Base-by-base conservation (phyloP, 1,139 yeast species). In the Saccharomyces hybrid region DNA sequence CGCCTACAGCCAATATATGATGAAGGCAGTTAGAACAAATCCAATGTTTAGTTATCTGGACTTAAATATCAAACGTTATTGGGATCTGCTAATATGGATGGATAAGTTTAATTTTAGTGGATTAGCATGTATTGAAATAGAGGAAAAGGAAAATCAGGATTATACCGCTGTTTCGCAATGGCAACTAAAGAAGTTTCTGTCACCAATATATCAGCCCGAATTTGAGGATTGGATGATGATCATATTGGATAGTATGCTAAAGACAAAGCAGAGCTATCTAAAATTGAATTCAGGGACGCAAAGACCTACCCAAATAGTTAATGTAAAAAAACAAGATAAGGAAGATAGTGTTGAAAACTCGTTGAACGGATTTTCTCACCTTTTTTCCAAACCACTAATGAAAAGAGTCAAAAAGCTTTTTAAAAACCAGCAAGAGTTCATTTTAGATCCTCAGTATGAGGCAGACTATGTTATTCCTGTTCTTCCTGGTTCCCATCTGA, bases 21-120 rank as follows among this genome's bases (percentile, higher is more conserved):
- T 88, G 49, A 86, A 88, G 61, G 83, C 95, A 1, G 82, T 91
- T 5, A 77, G 97, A 62, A 78, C 89, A 1, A 87, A 84, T 63
- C 95, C 96, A 0, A 71, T 90, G 59, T 93, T 93, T 71, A 83
- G 86, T 62, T 90, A 84, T 68, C 73, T 95, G 62, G 97, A 91
- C 62, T 73, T 95, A 62, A 74, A 75, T 31, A 85, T 93, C 50
- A 78, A 78, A 14, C 83, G 83, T 62, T 91, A 89, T 66, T 93
- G 99, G 99, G 97, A 93, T 69, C 67, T 87, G 16, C 74, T 95
- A 58, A 74, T 93, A 3, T 95, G 99, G 98, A 88, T 91, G 96
- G 97, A 95, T 68, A 84, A 86, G 62, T 83, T 80, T 63, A 95
- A 95, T 65, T 90, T 77, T 69, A 88, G 96, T 48, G 99, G 99